These are phyloP conservation scores for Suhomyces yuchorum DNA, from an alignment of 1,139 yeast genomes.

Conservation along the genomic window DNA sequence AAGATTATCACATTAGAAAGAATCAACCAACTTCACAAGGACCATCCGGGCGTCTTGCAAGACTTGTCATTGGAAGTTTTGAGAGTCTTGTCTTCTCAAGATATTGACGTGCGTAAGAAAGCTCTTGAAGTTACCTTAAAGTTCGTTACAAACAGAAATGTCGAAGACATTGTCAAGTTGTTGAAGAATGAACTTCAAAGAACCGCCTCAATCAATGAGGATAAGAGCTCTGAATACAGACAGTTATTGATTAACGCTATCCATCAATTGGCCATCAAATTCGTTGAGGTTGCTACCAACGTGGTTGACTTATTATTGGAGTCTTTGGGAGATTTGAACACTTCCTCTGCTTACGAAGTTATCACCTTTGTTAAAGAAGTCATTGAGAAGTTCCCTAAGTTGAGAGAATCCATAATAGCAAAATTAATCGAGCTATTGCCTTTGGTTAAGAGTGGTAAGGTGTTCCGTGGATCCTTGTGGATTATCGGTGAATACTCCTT, in stretches of 20 bases:
- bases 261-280: conserved; percentile 84
- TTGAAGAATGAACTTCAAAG: conserved; percentile 88
- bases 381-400: conserved; percentile 85
- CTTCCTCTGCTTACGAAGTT: conserved; percentile 87
- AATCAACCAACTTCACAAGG: conserved; percentile 71
- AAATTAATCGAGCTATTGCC: conserved; percentile 68
- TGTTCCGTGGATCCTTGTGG: conserved; percentile 94
- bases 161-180: conserved; percentile 89
- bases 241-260: conserved; percentile 86
- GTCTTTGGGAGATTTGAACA: conserved; percentile 79
- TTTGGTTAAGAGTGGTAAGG: conserved; percentile 80
- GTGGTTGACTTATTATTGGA: conserved; percentile 89
- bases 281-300: conserved; percentile 87
- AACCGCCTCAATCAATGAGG: conserved; percentile 68
- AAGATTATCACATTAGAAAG: conserved; percentile 90
- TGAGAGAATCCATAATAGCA: conserved; percentile 65
- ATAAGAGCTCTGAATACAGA: conserved; percentile 82
- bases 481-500: conserved; percentile 88
- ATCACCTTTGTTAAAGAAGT: conserved; percentile 89
- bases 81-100: conserved; percentile 83
- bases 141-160: conserved; percentile 83
- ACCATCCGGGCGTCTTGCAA: conserved; percentile 82
- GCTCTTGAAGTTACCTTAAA: conserved; percentile 82
- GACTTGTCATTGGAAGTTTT: conserved; percentile 85
- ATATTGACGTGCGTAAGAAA: conserved; percentile 85